These are phyloP conservation scores for Teunomyces stri DNA, from an alignment of 805 yeast species.

Conservation along the genomic window DNA sequence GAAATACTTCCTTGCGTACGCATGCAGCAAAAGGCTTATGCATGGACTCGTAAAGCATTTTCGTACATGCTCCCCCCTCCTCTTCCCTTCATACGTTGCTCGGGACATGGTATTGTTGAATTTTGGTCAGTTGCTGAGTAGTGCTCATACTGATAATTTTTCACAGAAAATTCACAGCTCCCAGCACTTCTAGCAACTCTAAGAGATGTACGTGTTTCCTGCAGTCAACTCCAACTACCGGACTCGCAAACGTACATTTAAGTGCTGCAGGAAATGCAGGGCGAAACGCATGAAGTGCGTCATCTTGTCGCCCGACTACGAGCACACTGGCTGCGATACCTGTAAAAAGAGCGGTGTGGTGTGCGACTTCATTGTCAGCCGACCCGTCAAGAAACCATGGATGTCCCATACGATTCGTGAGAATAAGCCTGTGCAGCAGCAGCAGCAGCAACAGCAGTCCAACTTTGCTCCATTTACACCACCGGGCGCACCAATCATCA, in stretches of 20 bases:
- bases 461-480: not conserved
- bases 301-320: conserved; percentile 24
- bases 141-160: too few species aligned
- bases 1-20: too few species aligned
- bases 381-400: not conserved
- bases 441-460: not conserved
- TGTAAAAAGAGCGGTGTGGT: conserved; percentile 19
- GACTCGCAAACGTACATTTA: conserved; percentile 32
- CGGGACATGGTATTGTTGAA: too few species aligned
- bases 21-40: not conserved
- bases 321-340: conserved; percentile 25
- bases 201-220: conserved; percentile 33
- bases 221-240: conserved; percentile 33
- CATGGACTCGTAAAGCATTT: not conserved
- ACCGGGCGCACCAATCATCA: not conserved
- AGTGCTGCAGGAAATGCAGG: conserved; percentile 33
- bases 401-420: not conserved
- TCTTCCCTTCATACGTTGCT: too few species aligned
- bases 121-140: too few species aligned
- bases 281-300: conserved; percentile 27
- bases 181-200: too few species aligned
- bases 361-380: conserved; percentile 14
- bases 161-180: too few species aligned
- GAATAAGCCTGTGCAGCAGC: not conserved
- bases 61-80: too few species aligned